phyloP scores from a whole-genome alignment of 2,329 filamentous ascomycete species.

The Fusarium nelsonii region DNA sequence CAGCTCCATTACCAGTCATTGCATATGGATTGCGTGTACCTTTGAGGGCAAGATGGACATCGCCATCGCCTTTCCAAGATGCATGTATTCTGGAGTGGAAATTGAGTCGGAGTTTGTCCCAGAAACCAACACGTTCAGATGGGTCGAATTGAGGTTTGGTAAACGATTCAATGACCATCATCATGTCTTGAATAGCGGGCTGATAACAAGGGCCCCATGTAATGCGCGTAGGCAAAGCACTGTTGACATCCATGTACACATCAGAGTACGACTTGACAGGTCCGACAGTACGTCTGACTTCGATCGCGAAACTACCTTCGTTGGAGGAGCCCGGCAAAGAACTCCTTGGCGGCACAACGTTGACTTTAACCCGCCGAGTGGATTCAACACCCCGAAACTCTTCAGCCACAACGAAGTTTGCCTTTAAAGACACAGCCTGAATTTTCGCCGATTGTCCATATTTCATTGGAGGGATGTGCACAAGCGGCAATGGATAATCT shows the following conservation, averaged over 20 bases:
- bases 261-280: slow-evolving; percentile 98
- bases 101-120: slow-evolving; percentile 96
- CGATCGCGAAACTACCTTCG: slow-evolving; percentile 80
- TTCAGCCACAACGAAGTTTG: slow-evolving; percentile 96
- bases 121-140: slow-evolving; percentile 95
- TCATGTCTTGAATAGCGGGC: slow-evolving; percentile 98
- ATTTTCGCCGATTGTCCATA: slow-evolving; percentile 82
- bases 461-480: slow-evolving; percentile 89
- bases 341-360: slow-evolving; percentile 79
- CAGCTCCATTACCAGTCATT: slow-evolving; percentile 91
- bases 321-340: slow-evolving; percentile 67
- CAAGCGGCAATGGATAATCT: slow-evolving; percentile 91
- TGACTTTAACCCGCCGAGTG: slow-evolving; percentile 81
- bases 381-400: slow-evolving; percentile 88
- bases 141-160: slow-evolving; percentile 95
- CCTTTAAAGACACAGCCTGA: slow-evolving; percentile 84
- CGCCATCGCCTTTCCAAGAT: slow-evolving; percentile 94
- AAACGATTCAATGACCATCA: slow-evolving; percentile 98
- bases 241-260: slow-evolving; percentile 92
- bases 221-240: slow-evolving; percentile 88
- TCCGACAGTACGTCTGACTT: slow-evolving; percentile 90
- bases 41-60: slow-evolving; percentile 93
- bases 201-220: slow-evolving; percentile 99
- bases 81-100: slow-evolving; percentile 93
- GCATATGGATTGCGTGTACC: slow-evolving; percentile 92